Base-by-base conservation (phyloP, 106 monocot species). In the Apostasia ramifera region DNA sequence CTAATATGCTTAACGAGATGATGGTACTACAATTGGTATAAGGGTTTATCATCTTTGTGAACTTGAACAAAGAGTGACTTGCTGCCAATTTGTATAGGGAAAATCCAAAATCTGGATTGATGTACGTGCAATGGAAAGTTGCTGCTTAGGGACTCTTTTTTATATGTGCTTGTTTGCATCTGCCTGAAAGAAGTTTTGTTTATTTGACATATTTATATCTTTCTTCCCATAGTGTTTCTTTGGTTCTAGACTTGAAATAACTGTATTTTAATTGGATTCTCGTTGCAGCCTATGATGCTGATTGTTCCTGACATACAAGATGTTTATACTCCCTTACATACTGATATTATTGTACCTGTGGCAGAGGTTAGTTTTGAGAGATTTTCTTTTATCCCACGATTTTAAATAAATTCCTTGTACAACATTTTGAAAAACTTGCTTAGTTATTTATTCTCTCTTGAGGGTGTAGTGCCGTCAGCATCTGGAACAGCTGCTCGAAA, bases 261-360 rank as follows among this genome's bases (percentile, higher is more conserved):
- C 42, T 40, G 0, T 62, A 11, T 8, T 40, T 44, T 12, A 43
- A 61, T 59, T 53, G 42, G 43, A 11, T 66, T 55, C 48, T 56
- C 42, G 40, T 74, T 83, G 65, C 85, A 98, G 97, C 97, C 97
- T 58, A 47, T 87, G 72, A 98, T 98, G 97, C 87, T 98, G 43
- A 92, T 98, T 75, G 89, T 98, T 70, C 97, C 97, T 55, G 97
- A 98, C 74, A 73, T 92, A 53, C 84, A 98, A 85, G 97, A 98
- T 81, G 97, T 98, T 53, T 98, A 98, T 75, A 90, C 97, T 55
- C 97, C 97, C 50, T 83, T 98, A 53, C 86, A 86, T 68, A 79
- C 83, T 59, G 92, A 98, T 69, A 11, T 98, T 26, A 87, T 98
- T 74, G 92, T 98, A 63, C 86, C 75, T 72, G 70, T 98, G 61